Evolutionary conservation across 768 basidiomycete genomes (phyloP), one percentile per base, ranked within the genome.

Genomic region (Suillus subluteus): DNA sequence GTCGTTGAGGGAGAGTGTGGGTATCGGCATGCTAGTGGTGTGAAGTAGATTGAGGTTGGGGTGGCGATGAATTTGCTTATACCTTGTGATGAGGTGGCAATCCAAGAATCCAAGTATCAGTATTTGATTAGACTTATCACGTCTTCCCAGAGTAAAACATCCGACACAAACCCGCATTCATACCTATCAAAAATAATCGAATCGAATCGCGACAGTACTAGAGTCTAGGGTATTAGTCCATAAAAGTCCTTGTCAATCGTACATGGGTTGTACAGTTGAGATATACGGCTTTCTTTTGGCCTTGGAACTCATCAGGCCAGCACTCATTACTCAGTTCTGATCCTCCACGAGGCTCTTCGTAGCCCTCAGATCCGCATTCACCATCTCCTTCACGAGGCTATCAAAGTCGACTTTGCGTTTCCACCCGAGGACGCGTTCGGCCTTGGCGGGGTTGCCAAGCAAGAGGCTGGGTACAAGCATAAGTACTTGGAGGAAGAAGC

Each of bases 331-430:
- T 67, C 56, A 95, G 79, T 95, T 95, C 75, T 94, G 93, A 75
- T 95, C 90, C 76, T 95, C 94, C 30, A 95, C 81, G 69, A 93
- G 85, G 73, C 86, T 90, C 68, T 82, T 83, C 62, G 89, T 86
- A 61, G 91, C 89, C 75, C 88, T 84, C 72, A 96, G 78, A 75
- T 96, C 95, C 11, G 90, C 87, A 44, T 85, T 83, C 30, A 98
- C 94, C 96, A 98, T 98, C 84, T 98, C 95, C 71, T 86, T 85
- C 54, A 98, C 93, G 68, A 99, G 88, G 40, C 85, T 79, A 69
- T 95, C 88, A 75, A 98, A 99, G 71, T 87, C 83, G 65, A 94
- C 88, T 70, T 88, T 83, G 67, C 96, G 89, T 78, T 91, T 95
- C 96, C 96, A 98, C 8, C 95, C 94, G 46, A 99, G 89, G 54